phyloP scores from a whole-genome alignment of 352 stramenopile genomes.

The Globisporangium sylvaticum region DNA sequence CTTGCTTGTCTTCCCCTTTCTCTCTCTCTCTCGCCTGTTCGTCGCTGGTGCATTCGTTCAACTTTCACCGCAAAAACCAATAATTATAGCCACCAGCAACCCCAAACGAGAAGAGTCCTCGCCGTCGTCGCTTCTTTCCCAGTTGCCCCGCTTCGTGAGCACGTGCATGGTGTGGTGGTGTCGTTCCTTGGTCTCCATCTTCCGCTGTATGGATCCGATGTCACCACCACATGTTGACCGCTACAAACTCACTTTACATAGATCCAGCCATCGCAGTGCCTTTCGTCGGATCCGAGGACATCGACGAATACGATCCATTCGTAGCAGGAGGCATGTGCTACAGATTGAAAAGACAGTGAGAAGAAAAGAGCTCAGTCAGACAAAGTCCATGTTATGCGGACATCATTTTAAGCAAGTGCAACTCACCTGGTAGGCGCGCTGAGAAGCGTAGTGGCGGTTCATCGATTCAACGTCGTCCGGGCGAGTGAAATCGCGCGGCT shows the following conservation, averaged over 20 bases:
- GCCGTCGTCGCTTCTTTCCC: neutral
- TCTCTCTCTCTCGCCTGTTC: conserved; percentile 5
- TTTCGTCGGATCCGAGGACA: conserved; percentile 59
- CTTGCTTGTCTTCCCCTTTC: neutral
- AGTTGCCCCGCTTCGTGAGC: neutral
- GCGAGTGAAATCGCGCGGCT: conserved; percentile 65
- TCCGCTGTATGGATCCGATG: neutral
- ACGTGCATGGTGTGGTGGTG: neutral
- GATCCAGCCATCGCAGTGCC: conserved; percentile 77
- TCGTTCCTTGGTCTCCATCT: neutral
- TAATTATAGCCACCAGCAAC: conserved; percentile 13
- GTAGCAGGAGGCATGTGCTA: conserved; percentile 69
- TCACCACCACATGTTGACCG: neutral
- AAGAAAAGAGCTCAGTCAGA: neutral
- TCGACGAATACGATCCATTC: conserved; percentile 59
- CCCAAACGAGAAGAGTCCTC: conserved; percentile 3
- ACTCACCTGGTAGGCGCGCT: conserved; percentile 76
- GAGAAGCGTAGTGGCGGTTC: conserved; percentile 75
- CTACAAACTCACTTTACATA: conserved; percentile 31
- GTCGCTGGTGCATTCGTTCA: conserved; percentile 12
- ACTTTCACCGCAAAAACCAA: conserved; percentile 13
- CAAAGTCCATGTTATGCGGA: neutral
- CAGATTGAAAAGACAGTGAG: neutral
- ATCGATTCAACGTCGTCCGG: conserved; percentile 71
- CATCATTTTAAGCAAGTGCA: neutral